These are phyloP conservation scores for Pseudoneurospora amorphoporcata DNA, from an alignment of 495 filamentous ascomycete species.

Conservation along the genomic window DNA sequence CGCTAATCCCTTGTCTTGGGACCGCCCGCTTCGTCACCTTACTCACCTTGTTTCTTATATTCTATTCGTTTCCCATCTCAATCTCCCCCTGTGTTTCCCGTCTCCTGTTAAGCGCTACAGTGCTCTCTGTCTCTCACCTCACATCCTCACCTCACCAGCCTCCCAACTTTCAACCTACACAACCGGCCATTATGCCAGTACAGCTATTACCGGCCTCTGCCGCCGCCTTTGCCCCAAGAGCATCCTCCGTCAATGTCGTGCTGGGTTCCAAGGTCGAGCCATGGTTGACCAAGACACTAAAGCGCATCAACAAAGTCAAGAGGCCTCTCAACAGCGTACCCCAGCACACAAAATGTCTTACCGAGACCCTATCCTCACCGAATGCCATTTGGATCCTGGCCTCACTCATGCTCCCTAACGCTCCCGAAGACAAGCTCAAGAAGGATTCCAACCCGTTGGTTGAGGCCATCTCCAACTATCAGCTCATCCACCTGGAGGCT, in stretches of 20 bases:
- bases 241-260: slow-evolving; percentile 88
- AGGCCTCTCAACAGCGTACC: slow-evolving; percentile 94
- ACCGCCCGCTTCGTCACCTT: slow-evolving; percentile 45
- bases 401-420: slow-evolving; percentile 87
- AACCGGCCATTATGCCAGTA: slow-evolving; percentile 62
- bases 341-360: slow-evolving; percentile 93
- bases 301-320: slow-evolving; percentile 96
- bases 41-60: slow-evolving; percentile 37
- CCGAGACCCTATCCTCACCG: slow-evolving; percentile 83
- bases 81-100: slow-evolving; percentile 8
- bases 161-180: slow-evolving; percentile 12
- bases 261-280: slow-evolving; percentile 89
- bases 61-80: slow-evolving; percentile 42
- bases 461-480: slow-evolving; percentile 87
- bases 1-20: slow-evolving; percentile 50
- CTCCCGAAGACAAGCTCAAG: slow-evolving; percentile 76
- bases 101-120: slow-evolving; percentile 40
- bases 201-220: slow-evolving; percentile 90
- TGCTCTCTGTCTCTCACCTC: slow-evolving; percentile 36
- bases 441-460: slow-evolving; percentile 80
- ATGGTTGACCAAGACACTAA: slow-evolving; percentile 94
- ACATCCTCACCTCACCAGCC: slow-evolving; percentile 13
- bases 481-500: slow-evolving; percentile 89
- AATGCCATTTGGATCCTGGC: slow-evolving; percentile 94
- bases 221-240: slow-evolving; percentile 88